Conservation (phyloP, 2,329 filamentous ascomycete genomes). For the Dothideomycetes sp. region DNA sequence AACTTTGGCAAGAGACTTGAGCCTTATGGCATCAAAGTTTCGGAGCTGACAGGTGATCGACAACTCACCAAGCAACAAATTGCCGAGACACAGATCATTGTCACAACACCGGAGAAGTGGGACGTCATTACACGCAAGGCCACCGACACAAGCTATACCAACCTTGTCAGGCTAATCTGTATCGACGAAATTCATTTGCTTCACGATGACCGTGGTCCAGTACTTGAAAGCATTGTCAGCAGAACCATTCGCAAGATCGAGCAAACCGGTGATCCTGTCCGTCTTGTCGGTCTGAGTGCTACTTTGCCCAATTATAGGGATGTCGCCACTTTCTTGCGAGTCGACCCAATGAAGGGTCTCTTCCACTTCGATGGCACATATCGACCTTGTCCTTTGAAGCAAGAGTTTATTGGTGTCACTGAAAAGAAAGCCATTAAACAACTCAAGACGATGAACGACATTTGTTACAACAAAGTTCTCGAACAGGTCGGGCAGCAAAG, state of each 20-base stretch:
- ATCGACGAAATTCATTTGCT: constrained; percentile 98
- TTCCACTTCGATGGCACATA: constrained; percentile 96
- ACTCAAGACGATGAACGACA: constrained; percentile 97
- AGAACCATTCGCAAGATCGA: constrained; percentile 87
- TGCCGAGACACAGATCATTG: constrained; percentile 92
- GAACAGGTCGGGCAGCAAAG: constrained; percentile 88
- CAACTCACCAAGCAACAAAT: constrained; percentile 99
- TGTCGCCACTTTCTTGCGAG: constrained; percentile 88
- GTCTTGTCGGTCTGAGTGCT: constrained; percentile 84
- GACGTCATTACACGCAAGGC: constrained; percentile 98
- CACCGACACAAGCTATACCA: constrained; percentile 92
- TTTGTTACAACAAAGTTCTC: constrained; percentile 93
- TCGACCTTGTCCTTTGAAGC: constrained; percentile 84
- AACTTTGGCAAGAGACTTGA: constrained; percentile 91
- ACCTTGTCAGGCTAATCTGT: constrained; percentile 88
- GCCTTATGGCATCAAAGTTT: constrained; percentile 81
- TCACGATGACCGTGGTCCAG: constrained; percentile 93
- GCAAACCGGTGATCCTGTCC: constrained; percentile 86
- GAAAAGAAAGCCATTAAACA: constrained; percentile 99
- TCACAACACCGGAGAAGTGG: constrained; percentile 98
- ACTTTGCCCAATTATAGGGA: constrained; percentile 95
- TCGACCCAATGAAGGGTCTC: constrained; percentile 73
- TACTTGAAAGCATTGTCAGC: constrained; percentile 93
- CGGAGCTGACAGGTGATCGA: constrained; percentile 94
- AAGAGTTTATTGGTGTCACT: constrained; percentile 95